A percentile compares a stretch with the other conserved stretches of the same genome.
Evolutionary conservation across 345 rosid species (phyloP).

Genomic region (Populus simonii): DNA sequence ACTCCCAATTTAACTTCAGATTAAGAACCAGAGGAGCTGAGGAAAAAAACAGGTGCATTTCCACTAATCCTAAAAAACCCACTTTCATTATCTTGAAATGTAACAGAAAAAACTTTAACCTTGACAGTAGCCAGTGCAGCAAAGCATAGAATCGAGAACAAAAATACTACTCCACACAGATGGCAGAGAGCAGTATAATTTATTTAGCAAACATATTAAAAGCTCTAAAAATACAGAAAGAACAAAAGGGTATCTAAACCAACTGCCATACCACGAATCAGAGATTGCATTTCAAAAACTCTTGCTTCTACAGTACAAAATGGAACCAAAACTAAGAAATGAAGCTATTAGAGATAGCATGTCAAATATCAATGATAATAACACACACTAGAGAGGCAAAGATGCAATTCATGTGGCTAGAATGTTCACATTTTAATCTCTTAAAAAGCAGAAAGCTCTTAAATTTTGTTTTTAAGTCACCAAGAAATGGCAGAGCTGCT

Average conservation of each 20-base stretch:
- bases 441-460: background rate
- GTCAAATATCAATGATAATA: background rate
- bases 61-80: background rate
- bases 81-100: background rate
- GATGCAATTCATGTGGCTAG: background rate
- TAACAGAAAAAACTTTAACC: background rate
- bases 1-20: background rate
- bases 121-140: background rate
- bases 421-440: background rate
- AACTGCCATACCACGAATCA: background rate
- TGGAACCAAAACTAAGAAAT: background rate
- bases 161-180: background rate
- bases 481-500: conserved; percentile 16
- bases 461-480: background rate
- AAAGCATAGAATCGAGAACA: background rate
- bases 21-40: background rate
- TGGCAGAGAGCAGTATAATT: background rate
- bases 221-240: background rate
- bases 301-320: background rate
- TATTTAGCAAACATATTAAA: background rate
- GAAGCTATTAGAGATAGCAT: background rate
- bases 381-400: background rate
- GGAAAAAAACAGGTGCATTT: background rate
- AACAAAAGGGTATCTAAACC: background rate
- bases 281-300: background rate